Conservation (phyloP, 257 asterid species). For the Nicotiana otophora region DNA sequence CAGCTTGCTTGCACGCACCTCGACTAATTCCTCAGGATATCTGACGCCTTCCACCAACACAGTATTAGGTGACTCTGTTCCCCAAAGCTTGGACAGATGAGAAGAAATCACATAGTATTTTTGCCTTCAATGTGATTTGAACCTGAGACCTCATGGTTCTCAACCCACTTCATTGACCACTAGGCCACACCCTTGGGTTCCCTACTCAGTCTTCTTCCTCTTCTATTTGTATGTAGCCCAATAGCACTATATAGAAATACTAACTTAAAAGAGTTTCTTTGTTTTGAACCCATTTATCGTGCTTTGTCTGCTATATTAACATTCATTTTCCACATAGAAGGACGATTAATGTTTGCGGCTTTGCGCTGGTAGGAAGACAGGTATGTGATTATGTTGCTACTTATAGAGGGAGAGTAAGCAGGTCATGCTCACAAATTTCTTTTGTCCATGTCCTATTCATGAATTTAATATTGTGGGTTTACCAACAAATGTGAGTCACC, state of each 20-base stretch:
- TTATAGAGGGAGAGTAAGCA: neutral
- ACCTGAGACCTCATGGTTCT: too few species aligned
- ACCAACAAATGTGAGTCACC: neutral
- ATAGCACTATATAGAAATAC: neutral
- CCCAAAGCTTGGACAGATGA: too few species aligned
- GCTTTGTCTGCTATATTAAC: neutral
- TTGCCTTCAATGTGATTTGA: too few species aligned
- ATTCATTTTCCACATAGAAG: neutral
- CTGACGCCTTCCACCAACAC: too few species aligned
- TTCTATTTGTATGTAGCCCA: neutral
- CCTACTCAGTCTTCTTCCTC: too few species aligned
- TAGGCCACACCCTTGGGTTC: too few species aligned
- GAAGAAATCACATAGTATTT: too few species aligned
- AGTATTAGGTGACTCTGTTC: too few species aligned
- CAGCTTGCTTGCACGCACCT: too few species aligned
- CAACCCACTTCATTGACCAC: too few species aligned
- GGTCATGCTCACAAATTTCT: neutral
- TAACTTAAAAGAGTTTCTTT: neutral
- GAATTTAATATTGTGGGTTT: neutral
- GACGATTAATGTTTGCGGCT: neutral
- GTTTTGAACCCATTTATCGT: neutral
- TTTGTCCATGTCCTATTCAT: neutral
- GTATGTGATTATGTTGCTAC: neutral
- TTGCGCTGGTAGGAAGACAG: neutral
- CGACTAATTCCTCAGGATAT: too few species aligned